Base-by-base conservation (phyloP, 768 basidiomycete species). In the Rossbeevera mucosa region DNA sequence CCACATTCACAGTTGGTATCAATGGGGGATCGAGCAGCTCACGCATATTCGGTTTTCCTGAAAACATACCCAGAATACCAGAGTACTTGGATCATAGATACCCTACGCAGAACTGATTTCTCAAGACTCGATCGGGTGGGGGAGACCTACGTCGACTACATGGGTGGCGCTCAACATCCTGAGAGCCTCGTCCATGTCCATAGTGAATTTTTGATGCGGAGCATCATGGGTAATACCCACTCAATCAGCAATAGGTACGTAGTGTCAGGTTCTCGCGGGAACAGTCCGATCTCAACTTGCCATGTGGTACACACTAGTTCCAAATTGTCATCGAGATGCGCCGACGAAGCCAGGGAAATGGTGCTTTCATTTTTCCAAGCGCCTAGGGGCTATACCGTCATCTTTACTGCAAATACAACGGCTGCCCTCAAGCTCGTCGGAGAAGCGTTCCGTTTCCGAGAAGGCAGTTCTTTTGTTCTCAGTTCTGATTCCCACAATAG, bases 111-210 rank as follows among this genome's bases (percentile, higher is more conserved):
- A 56, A 81, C 76, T 0, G 85, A 89, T 65, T 86, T 79, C 57
- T 53, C 72, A 5, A 71, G 86, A 47, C 72, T 87, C 40, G 80
- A 83, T 54, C 77, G 76, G 12, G 71, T 72, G 8, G 80, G 80
- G 6, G 87, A 91, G 71, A 85, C 83, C 8, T 91, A 91, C 53
- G 84, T 90, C 54, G 90, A 92, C 62, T 91, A 87, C 57, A 91
- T 91, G 87, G 90, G 90, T 26, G 88, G 86, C 21, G 80, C 86
- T 0, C 72, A 91, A 29, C 89, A 88, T 57, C 90, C 90, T 11
- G 85, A 88, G 59, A 85, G 82, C 59, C 80, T 92, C 29, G 79
- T 91, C 52, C 77, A 76, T 33, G 79, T 81, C 9, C 87, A 91
- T 58, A 75, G 82, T 36, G 79, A 80, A 46, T 89, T 91, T 62